phyloP scores from a whole-genome alignment of 371 early-diverging fungal species.

The Lichtheimia ornata region DNA sequence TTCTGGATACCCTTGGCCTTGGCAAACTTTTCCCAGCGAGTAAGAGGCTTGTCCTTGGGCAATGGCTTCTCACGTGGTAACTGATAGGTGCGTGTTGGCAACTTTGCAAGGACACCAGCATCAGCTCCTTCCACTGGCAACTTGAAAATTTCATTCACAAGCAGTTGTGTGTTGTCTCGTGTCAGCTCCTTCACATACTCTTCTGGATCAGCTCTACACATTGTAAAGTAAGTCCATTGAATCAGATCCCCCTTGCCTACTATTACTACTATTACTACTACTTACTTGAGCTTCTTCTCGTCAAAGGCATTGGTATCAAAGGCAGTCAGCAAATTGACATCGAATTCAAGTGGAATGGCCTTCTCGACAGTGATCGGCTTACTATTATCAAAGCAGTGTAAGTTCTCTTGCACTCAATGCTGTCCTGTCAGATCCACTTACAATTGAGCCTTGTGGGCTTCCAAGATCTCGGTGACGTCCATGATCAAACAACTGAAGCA shows the following conservation, averaged over 20 bases:
- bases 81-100: conserved; percentile 69
- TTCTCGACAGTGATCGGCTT: conserved; percentile 70
- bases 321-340: conserved; percentile 78
- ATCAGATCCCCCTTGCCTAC: conserved; percentile 2
- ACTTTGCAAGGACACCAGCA: conserved; percentile 77
- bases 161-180: conserved; percentile 84
- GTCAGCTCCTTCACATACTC: conserved; percentile 70
- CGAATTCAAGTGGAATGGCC: conserved; percentile 82
- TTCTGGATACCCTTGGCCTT: conserved; percentile 96
- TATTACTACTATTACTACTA: background rate
- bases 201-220: conserved; percentile 36
- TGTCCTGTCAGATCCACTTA: conserved; percentile 22
- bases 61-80: conserved; percentile 93
- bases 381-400: conserved; percentile 22
- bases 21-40: conserved; percentile 99
- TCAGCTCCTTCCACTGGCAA: conserved; percentile 74
- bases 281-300: conserved; percentile 59
- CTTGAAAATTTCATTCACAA: conserved; percentile 88
- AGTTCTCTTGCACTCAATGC: background rate
- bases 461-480: conserved; percentile 74
- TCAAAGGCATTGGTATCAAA: conserved; percentile 84
- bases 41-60: conserved; percentile 86
- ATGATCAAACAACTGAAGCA: conserved; percentile 34
- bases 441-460: conserved; percentile 65
- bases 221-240: background rate